A percentile compares a stretch with the other conserved stretches of the same genome.
Evolutionary conservation across 2,329 filamentous ascomycete genomes (phyloP).

Genomic region (Myriosclerotinia curreyana): DNA sequence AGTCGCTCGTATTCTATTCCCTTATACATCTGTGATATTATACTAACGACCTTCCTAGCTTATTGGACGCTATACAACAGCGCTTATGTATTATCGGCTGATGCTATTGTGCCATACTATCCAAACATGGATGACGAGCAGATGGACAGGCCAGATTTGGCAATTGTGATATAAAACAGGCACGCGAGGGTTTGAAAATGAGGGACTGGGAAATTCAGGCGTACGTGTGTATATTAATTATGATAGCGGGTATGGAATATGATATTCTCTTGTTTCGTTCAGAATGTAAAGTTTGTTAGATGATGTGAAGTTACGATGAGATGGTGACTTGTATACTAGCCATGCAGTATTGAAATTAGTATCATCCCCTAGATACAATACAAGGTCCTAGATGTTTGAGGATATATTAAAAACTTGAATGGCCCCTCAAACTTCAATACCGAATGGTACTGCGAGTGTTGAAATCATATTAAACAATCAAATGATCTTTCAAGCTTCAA

Average conservation of each 20-base stretch:
- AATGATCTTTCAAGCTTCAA: too few species aligned
- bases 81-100: constrained; percentile 88
- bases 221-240: constrained; percentile 11
- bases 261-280: constrained; percentile 2
- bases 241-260: constrained; percentile 14
- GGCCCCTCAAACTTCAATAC: too few species aligned
- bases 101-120: constrained; percentile 96
- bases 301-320: background rate
- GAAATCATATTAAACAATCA: too few species aligned
- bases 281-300: background rate
- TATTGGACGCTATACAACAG: constrained; percentile 99
- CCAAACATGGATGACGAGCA: constrained; percentile 80
- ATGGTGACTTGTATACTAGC: background rate
- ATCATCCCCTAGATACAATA: background rate
- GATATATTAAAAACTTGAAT: too few species aligned
- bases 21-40: background rate
- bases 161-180: constrained; percentile 66
- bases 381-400: too few species aligned
- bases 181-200: constrained; percentile 17
- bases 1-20: background rate
- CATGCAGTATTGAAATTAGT: too few species aligned
- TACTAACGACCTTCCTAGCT: constrained; percentile 40
- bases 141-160: constrained; percentile 74
- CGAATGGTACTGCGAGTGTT: too few species aligned
- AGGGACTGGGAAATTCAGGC: constrained; percentile 11